Conservation (phyloP, 1,284 basidiomycete genomes). For the Ganoderma lingzhi region DNA sequence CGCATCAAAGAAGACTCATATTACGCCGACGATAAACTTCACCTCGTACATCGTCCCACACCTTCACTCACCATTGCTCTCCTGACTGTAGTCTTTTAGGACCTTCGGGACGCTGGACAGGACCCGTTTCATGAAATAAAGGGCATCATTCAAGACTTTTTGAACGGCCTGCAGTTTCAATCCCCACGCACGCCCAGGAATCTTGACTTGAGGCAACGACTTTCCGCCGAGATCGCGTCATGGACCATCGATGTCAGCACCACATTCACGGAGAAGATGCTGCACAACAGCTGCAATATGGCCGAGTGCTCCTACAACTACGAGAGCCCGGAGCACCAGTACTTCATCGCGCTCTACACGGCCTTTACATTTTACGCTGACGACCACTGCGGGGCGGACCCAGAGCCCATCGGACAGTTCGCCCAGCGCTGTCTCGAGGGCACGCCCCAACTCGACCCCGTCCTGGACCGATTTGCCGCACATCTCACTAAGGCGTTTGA, state of each 20-base stretch:
- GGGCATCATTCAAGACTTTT: slow-evolving; percentile 4
- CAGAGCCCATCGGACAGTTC: slow-evolving; percentile 19
- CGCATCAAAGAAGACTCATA: slow-evolving; percentile 4
- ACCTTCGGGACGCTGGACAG: background rate
- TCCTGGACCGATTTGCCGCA: slow-evolving; percentile 26
- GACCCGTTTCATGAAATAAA: slow-evolving; percentile 2
- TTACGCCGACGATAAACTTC: background rate
- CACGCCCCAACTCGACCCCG: slow-evolving; percentile 22
- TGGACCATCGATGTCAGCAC: slow-evolving; percentile 17
- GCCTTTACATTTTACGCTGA: slow-evolving; percentile 21
- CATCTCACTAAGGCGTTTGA: slow-evolving; percentile 15
- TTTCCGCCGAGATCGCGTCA: slow-evolving; percentile 13
- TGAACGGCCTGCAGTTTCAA: slow-evolving; percentile 7
- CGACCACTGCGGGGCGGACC: slow-evolving; percentile 18
- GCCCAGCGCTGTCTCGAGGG: slow-evolving; percentile 18
- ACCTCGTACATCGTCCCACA: slow-evolving; percentile 1
- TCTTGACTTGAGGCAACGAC: slow-evolving; percentile 1
- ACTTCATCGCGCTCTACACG: slow-evolving; percentile 19
- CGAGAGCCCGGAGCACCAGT: slow-evolving; percentile 15
- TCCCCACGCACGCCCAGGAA: slow-evolving; percentile 14
- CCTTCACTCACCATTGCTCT: background rate
- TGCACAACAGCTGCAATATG: slow-evolving; percentile 21
- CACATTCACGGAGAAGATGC: slow-evolving; percentile 15
- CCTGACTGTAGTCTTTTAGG: background rate
- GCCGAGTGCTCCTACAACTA: slow-evolving; percentile 21